phyloP scores from a whole-genome alignment of 495 filamentous ascomycete species.

The Cryomyces minteri region DNA sequence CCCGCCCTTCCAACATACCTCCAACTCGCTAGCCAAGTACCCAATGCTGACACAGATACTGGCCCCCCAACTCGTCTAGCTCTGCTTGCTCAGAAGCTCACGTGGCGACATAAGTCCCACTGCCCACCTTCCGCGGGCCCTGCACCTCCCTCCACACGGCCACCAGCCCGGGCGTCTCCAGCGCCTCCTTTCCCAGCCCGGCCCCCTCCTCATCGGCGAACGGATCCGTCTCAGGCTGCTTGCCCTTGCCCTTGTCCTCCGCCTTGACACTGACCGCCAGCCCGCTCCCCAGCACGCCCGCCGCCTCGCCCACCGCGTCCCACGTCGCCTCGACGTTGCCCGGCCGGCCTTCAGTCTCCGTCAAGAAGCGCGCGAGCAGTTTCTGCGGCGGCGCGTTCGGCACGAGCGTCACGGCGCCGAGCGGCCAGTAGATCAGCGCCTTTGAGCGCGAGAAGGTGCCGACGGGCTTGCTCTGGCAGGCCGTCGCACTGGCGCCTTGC shows the following conservation, averaged over 20 bases:
- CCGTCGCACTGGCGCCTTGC: conserved; percentile 41
- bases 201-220: conserved; percentile 47
- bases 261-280: conserved; percentile 37
- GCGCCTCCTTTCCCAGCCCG: conserved; percentile 14
- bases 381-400: conserved; percentile 33
- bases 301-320: conserved; percentile 42
- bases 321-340: conserved; percentile 67
- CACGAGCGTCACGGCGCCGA: conserved; percentile 61
- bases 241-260: conserved; percentile 24
- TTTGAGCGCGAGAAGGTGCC: conserved; percentile 76
- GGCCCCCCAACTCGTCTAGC: no score
- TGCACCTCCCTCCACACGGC: conserved; percentile 56
- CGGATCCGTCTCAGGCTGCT: conserved; percentile 32
- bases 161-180: conserved; percentile 15
- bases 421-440: conserved; percentile 72
- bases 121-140: conserved; percentile 51
- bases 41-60: no score
- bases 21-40: no score
- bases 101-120: conserved; percentile 54
- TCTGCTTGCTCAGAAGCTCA: not conserved
- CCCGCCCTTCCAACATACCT: no score
- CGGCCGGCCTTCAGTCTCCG: conserved; percentile 56
- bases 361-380: conserved; percentile 63
- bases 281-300: conserved; percentile 31
- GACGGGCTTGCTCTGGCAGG: conserved; percentile 53